Conservation (phyloP, 1,139 yeast species). For the Blastobotrys buckinghamii region DNA sequence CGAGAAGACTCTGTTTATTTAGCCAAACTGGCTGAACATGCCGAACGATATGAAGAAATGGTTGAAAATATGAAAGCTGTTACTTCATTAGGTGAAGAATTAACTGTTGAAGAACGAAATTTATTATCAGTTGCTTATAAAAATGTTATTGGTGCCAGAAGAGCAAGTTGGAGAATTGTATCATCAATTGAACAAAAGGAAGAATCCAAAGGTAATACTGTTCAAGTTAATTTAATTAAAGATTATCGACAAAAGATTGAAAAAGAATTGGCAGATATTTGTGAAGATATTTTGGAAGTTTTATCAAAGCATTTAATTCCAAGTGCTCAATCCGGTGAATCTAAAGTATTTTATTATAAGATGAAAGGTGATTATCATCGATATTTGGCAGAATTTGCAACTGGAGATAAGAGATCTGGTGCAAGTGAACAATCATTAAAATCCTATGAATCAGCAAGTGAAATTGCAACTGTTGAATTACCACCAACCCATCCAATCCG, state of each 20-base stretch:
- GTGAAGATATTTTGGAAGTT: slow-evolving; percentile 88
- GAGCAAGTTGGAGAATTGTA: slow-evolving; percentile 99
- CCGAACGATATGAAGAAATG: slow-evolving; percentile 96
- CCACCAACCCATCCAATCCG: slow-evolving; percentile 99
- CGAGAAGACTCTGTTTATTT: slow-evolving; percentile 98
- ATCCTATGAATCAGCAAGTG: slow-evolving; percentile 93
- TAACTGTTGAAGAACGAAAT: slow-evolving; percentile 96
- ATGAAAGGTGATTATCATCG: slow-evolving; percentile 99
- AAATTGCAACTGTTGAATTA: slow-evolving; percentile 92
- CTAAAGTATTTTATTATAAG: slow-evolving; percentile 96
- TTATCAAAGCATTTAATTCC: slow-evolving; percentile 87
- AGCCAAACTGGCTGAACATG: slow-evolving; percentile 99
- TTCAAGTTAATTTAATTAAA: slow-evolving; percentile 84
- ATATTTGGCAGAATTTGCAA: slow-evolving; percentile 95
- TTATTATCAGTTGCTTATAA: slow-evolving; percentile 95
- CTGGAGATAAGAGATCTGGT: slow-evolving; percentile 83
- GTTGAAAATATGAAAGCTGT: slow-evolving; percentile 98
- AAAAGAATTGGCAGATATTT: slow-evolving; percentile 84
- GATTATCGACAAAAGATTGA: slow-evolving; percentile 95
- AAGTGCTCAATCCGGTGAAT: slow-evolving; percentile 92
- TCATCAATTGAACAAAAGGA: slow-evolving; percentile 97
- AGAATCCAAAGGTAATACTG: slow-evolving; percentile 89
- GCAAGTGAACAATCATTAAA: slow-evolving; percentile 91
- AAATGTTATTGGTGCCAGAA: slow-evolving; percentile 97
- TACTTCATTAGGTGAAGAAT: slow-evolving; percentile 92